These are phyloP conservation scores for Eimeria sp. DNA, from an alignment of 169 alveolate genomes.

Conservation along the genomic window DNA sequence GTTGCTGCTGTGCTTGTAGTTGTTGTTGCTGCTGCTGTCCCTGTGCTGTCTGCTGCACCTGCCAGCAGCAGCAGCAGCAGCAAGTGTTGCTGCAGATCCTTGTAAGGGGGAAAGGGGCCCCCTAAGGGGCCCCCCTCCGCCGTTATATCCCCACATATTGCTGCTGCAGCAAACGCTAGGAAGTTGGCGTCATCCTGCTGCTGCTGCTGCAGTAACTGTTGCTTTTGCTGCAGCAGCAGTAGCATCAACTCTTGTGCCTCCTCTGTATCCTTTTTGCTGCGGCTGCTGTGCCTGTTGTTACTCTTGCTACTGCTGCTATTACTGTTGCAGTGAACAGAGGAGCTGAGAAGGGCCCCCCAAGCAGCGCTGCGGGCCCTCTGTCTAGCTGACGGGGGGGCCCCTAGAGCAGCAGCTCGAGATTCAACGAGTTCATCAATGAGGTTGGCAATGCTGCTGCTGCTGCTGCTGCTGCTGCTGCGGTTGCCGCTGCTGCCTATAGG, in stretches of 20 bases:
- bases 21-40: background rate
- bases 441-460: background rate
- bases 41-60: background rate
- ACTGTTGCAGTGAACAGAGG: background rate
- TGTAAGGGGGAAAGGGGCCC: constrained; percentile 11
- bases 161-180: constrained; percentile 7
- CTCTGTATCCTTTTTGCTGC: too few relatives aligned
- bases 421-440: background rate
- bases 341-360: constrained; percentile 17
- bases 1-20: background rate
- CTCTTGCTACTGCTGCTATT: background rate
- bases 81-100: constrained; percentile 8
- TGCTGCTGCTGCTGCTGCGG: constrained; percentile 36
- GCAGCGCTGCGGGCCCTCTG: constrained; percentile 53
- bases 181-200: background rate
- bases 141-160: background rate
- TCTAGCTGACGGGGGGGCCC: background rate
- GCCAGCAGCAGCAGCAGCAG: constrained; percentile 40
- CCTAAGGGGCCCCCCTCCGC: background rate
- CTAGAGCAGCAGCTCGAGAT: background rate
- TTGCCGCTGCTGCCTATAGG: background rate
- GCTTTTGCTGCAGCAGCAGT: too few relatives aligned
- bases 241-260: too few relatives aligned
- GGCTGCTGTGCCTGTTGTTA: too few relatives aligned
- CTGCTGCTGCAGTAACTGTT: background rate